These are phyloP conservation scores for Periglandula ipomoeae DNA, from an alignment of 2,329 filamentous ascomycete species.

Conservation along the genomic window DNA sequence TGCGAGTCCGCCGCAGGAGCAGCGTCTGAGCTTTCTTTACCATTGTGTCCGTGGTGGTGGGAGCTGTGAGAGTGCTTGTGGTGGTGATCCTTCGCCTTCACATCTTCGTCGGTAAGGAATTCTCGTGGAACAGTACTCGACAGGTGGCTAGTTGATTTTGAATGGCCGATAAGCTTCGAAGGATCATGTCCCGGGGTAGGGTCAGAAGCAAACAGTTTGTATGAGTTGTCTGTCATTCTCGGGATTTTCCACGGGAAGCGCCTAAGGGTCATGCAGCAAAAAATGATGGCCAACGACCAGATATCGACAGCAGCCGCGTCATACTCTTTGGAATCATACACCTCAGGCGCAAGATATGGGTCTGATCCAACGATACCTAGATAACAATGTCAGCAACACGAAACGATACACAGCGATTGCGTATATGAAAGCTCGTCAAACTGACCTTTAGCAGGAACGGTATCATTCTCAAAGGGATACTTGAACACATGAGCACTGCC, in stretches of 20 bases:
- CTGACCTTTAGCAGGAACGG: conserved; percentile 29
- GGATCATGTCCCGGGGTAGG: conserved; percentile 67
- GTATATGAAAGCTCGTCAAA: background rate
- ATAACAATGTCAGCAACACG: conserved; percentile 10
- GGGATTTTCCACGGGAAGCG: conserved; percentile 97
- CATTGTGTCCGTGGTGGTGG: conserved; percentile 4
- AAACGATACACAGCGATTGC: too few relatives aligned
- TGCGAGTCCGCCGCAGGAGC: conserved; percentile 9
- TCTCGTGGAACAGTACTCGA: conserved; percentile 30
- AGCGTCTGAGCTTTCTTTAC: conserved; percentile 3
- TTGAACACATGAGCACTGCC: conserved; percentile 94
- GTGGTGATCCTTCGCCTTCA: conserved; percentile 17
- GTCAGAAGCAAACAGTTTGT: conserved; percentile 80
- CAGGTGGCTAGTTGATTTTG: conserved; percentile 35
- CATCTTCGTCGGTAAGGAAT: conserved; percentile 25
- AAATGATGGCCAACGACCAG: conserved; percentile 97
- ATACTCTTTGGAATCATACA: conserved; percentile 89
- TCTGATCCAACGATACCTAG: conserved; percentile 68
- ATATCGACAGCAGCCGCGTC: conserved; percentile 91
- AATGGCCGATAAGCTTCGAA: conserved; percentile 38
- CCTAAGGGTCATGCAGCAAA: conserved; percentile 94
- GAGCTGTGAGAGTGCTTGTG: conserved; percentile 5
- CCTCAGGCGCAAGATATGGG: conserved; percentile 92
- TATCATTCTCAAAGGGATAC: conserved; percentile 85
- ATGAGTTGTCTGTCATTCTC: conserved; percentile 84